Base-by-base conservation (phyloP, 768 basidiomycete genomes). In the Collybia nuda region DNA sequence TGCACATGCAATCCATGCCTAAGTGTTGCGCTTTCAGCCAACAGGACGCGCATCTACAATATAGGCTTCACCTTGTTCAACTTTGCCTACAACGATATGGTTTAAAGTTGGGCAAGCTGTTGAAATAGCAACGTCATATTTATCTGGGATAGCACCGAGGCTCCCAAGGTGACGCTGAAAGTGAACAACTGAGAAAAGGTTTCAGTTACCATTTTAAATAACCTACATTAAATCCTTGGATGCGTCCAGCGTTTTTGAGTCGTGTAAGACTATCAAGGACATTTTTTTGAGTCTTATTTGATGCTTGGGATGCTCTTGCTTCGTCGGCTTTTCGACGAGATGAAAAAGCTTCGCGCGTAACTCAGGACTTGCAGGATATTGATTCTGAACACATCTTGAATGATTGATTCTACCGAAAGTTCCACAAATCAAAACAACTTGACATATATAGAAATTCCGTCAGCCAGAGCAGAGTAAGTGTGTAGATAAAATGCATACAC, bases 41-140 rank as follows among this genome's bases (percentile, higher is more conserved):
- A n/a, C n/a, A n/a, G n/a, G n/a, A n/a, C n/a, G n/a, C n/a, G n/a
- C n/a, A n/a, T n/a, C n/a, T n/a, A n/a, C 91, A 58, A 99, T 94
- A 59, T 95, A 97, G 0, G 79, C 76, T 64, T 98, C 93, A 22
- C 90, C 97, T 67, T 94, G 90, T 17, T 88, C 79, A 46, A 98
- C 93, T 1, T 79, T 86, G 64, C 98, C 93, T 50, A 96, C 92
- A 23, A 98, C 88, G 73, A 98, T 83, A 62, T 95, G 83, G 68
- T 93, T 84, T 44, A 98, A 81, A 6, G 81, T 72, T 5, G 81
- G 78, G 52, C 91, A 93, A 2, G 96, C 95, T 0, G 95, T 99
- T 2, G 95, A 91, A 44, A 98, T 84, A 0, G 96, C 95, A 19
- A 98, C 79, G 59, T 99, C 96, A 66, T 96, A 98, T 65, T 94